phyloP scores from a whole-genome alignment of 345 rosid species.

The Citrus reticulata region DNA sequence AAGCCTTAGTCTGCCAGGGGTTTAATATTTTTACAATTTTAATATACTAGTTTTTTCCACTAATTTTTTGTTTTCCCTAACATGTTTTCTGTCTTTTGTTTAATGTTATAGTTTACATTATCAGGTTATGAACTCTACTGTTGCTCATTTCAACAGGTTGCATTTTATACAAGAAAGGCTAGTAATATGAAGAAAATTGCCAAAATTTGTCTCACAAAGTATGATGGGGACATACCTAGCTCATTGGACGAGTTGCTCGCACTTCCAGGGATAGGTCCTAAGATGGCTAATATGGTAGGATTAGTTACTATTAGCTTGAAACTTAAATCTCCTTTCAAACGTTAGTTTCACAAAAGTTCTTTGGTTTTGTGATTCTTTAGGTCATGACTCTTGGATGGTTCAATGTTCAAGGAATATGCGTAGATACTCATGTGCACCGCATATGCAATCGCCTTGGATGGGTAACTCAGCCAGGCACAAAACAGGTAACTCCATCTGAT shows the following conservation, averaged over 20 bases:
- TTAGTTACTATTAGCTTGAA: not conserved
- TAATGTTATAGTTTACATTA: not conserved
- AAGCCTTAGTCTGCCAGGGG: too few species aligned
- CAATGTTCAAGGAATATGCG: constrained; percentile 88
- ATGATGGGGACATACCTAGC: constrained; percentile 83
- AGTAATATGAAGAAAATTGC: constrained; percentile 86
- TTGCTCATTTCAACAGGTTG: constrained; percentile 49
- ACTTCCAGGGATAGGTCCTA: constrained; percentile 97
- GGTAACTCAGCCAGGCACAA: constrained; percentile 68
- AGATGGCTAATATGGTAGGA: constrained; percentile 58
- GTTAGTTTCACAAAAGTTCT: not conserved
- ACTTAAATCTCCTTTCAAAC: not conserved
- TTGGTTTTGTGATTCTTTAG: constrained; percentile 35
- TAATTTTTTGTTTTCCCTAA: not conserved
- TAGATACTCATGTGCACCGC: constrained; percentile 95
- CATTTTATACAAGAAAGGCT: constrained; percentile 89
- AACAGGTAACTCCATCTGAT: constrained; percentile 37
- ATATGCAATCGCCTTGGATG: constrained; percentile 94
- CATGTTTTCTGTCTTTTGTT: not conserved
- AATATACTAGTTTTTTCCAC: not conserved
- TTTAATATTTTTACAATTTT: not conserved
- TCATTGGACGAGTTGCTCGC: constrained; percentile 76
- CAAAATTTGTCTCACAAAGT: constrained; percentile 63
- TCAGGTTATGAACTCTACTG: not conserved
- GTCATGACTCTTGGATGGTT: constrained; percentile 91